Evolutionary conservation across 257 asterid genomes (phyloP).

Genomic region (Marsdenia floribunda): DNA sequence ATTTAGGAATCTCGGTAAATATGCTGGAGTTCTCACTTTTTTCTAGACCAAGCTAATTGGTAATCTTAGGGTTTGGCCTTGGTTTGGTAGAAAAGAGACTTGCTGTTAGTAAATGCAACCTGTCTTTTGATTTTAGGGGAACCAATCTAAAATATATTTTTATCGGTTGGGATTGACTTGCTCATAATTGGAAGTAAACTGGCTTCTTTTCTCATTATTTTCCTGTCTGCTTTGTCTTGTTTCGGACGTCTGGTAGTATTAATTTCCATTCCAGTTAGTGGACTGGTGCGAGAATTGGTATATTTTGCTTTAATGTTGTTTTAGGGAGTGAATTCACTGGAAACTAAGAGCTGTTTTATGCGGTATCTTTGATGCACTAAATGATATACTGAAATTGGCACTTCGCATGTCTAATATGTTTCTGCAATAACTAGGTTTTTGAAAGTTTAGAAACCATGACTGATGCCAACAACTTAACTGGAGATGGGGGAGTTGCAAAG

Average conservation of each 20-base stretch:
- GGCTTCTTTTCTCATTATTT: not conserved
- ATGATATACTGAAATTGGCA: not conserved
- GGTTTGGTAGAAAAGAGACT: not conserved
- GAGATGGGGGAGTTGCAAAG: slow-evolving; percentile 96
- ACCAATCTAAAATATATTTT: not conserved
- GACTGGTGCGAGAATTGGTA: too few species aligned
- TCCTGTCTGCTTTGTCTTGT: not conserved
- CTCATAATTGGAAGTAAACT: not conserved
- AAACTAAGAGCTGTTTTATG: not conserved
- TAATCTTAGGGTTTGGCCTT: not conserved
- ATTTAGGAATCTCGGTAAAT: not conserved
- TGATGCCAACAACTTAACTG: slow-evolving; percentile 70
- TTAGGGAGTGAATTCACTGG: not conserved
- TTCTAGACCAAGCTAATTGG: not conserved
- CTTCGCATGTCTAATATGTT: not conserved
- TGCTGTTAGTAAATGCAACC: not conserved
- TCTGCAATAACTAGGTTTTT: slow-evolving; percentile 25
- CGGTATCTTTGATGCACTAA: not conserved
- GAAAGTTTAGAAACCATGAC: slow-evolving; percentile 45
- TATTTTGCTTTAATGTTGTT: too few species aligned
- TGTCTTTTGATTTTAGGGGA: not conserved
- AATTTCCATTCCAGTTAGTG: not conserved
- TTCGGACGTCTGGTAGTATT: not conserved
- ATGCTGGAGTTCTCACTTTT: not conserved
- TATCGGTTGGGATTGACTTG: not conserved